These are phyloP conservation scores for Schrenkiella parvula DNA, from an alignment of 345 rosid genomes.

Conservation along the genomic window DNA sequence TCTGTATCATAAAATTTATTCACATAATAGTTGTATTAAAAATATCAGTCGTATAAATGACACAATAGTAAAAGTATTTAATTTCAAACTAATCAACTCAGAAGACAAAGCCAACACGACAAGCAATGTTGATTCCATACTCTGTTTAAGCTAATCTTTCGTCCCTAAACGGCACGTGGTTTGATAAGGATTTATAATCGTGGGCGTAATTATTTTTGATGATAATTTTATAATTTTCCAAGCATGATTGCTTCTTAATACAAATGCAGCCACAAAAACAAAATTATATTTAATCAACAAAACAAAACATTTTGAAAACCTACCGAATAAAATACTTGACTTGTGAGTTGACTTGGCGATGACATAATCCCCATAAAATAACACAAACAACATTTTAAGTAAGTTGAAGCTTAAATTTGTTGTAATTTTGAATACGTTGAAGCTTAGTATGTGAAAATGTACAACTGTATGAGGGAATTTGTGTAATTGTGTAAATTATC, in stretches of 20 bases:
- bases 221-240: background rate
- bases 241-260: slow-evolving; percentile 15
- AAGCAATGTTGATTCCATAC: slow-evolving; percentile 36
- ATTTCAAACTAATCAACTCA: background rate
- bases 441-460: background rate
- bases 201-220: slow-evolving; percentile 12
- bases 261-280: background rate
- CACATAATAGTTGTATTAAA: background rate
- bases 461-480: background rate
- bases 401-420: background rate
- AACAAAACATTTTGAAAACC: background rate
- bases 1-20: background rate
- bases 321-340: background rate
- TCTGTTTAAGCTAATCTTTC: slow-evolving; percentile 5
- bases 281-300: background rate
- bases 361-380: background rate
- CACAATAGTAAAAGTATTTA: background rate
- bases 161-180: slow-evolving; percentile 13
- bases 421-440: background rate
- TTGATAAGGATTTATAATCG: slow-evolving; percentile 9
- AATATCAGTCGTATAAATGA: background rate
- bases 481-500: background rate
- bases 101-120: slow-evolving; percentile 33
- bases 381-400: background rate
- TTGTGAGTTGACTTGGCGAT: background rate